phyloP scores from a whole-genome alignment of 768 basidiomycete species.

The Phanerochaete sordida region DNA sequence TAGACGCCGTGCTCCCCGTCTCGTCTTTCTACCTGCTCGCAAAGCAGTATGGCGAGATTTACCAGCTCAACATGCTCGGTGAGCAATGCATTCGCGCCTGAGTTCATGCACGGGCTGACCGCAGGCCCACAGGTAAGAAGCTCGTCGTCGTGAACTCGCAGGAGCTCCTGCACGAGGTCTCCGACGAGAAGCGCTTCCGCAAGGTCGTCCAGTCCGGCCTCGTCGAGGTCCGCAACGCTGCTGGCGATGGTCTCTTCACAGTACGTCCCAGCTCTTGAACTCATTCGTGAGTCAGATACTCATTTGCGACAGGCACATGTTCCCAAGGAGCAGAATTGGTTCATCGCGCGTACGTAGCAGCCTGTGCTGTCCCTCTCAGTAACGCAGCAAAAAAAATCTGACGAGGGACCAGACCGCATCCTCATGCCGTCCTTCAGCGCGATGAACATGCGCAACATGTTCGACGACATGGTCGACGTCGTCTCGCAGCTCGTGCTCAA shows the following conservation, averaged over 20 bases:
- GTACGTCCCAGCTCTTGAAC: slow-evolving; percentile 15
- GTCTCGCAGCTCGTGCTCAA: slow-evolving; percentile 39
- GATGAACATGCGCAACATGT: slow-evolving; percentile 40
- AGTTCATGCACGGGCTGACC: no score
- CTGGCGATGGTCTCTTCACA: slow-evolving; percentile 41
- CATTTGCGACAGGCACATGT: slow-evolving; percentile 25
- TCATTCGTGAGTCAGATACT: background rate
- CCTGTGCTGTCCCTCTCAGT: no score
- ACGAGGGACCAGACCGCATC: slow-evolving; percentile 38
- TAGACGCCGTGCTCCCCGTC: slow-evolving; percentile 34
- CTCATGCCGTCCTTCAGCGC: slow-evolving; percentile 43
- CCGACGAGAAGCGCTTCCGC: slow-evolving; percentile 39
- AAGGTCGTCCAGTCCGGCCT: slow-evolving; percentile 34
- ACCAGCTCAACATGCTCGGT: slow-evolving; percentile 12
- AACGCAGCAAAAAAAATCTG: no score
- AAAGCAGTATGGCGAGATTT: slow-evolving; percentile 15
- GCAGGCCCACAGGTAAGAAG: background rate
- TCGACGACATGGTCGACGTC: slow-evolving; percentile 46
- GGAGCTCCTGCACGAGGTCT: slow-evolving; percentile 37
- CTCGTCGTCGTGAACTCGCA: slow-evolving; percentile 32
- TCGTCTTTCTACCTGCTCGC: slow-evolving; percentile 28
- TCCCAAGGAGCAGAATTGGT: slow-evolving; percentile 42
- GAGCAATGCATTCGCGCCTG: no score
- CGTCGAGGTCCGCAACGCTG: slow-evolving; percentile 31
- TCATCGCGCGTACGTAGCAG: slow-evolving; percentile 34